These are phyloP conservation scores for Metschnikowia shivogae DNA, from an alignment of 805 yeast species.

Conservation along the genomic window DNA sequence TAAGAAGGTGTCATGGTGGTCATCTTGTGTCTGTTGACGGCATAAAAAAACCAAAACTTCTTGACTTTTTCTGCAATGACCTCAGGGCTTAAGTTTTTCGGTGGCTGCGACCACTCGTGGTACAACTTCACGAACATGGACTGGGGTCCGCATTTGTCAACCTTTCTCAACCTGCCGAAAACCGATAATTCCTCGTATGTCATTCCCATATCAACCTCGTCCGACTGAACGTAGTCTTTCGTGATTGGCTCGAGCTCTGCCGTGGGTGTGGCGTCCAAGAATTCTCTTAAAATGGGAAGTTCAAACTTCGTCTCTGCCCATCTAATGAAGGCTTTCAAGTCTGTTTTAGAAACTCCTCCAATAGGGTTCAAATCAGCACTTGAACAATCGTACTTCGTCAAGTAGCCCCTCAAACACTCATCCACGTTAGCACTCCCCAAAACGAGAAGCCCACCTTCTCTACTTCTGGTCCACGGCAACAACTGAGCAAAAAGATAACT, in stretches of 20 bases:
- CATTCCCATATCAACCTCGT: slow-evolving; percentile 98
- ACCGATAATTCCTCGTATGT: slow-evolving; percentile 89
- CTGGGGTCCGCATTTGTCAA: slow-evolving; percentile 93
- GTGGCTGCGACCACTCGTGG: slow-evolving; percentile 86
- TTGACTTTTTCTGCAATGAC: slow-evolving; percentile 91
- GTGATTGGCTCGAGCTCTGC: slow-evolving; percentile 98
- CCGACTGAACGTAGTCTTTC: slow-evolving; percentile 86
- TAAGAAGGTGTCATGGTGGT: slow-evolving; percentile 96
- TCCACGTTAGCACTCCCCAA: slow-evolving; percentile 97
- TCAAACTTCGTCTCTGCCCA: slow-evolving; percentile 71
- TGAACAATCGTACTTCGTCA: slow-evolving; percentile 96
- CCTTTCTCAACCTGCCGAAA: slow-evolving; percentile 87
- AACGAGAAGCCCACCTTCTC: slow-evolving; percentile 74
- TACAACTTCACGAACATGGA: slow-evolving; percentile 87
- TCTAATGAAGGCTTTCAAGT: slow-evolving; percentile 76
- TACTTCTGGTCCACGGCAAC: slow-evolving; percentile 88
- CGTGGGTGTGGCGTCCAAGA: slow-evolving; percentile 90
- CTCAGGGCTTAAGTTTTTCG: slow-evolving; percentile 62
- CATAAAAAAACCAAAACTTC: slow-evolving; percentile 87
- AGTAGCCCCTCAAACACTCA: slow-evolving; percentile 90
- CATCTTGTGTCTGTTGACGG: slow-evolving; percentile 94
- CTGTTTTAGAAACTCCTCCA: slow-evolving; percentile 97
- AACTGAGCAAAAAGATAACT: slow-evolving; percentile 91
- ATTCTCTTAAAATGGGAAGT: slow-evolving; percentile 71
- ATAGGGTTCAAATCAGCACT: slow-evolving; percentile 97